These are phyloP conservation scores for Nannizziopsis arthrosporioides DNA, from an alignment of 2,329 filamentous ascomycete genomes.

Conservation along the genomic window DNA sequence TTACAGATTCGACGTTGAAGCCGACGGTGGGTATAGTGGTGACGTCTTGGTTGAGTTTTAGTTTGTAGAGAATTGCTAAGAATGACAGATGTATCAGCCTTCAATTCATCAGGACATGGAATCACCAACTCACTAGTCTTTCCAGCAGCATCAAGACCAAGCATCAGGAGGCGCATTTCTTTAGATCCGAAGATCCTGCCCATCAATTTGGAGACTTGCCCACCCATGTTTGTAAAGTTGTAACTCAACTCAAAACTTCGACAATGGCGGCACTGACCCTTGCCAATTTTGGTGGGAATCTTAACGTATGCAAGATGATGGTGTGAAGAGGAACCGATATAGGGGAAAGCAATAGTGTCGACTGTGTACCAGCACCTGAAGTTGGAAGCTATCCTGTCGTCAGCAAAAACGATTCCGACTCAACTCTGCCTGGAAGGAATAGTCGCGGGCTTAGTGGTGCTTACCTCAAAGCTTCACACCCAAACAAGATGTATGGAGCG, in stretches of 20 bases:
- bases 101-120: background rate
- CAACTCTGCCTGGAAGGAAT: too few relatives aligned
- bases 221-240: conserved; percentile 58
- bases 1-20: conserved; percentile 98
- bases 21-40: conserved; percentile 97
- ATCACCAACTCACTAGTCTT: conserved; percentile 58
- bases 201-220: conserved; percentile 89
- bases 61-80: conserved; percentile 82
- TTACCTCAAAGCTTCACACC: too few relatives aligned
- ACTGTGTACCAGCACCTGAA: too few relatives aligned
- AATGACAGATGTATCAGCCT: background rate
- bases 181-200: conserved; percentile 98
- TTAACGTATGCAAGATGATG: background rate
- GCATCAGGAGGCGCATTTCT: conserved; percentile 97
- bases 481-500: too few relatives aligned
- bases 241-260: background rate
- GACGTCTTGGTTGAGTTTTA: conserved; percentile 95
- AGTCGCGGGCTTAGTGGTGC: too few relatives aligned
- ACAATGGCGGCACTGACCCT: background rate
- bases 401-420: too few relatives aligned
- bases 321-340: too few relatives aligned
- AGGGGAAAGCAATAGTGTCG: too few relatives aligned
- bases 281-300: background rate
- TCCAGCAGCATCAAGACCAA: conserved; percentile 92
- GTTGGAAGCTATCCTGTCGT: too few relatives aligned